Base-by-base conservation (phyloP, 2,329 filamentous ascomycete species). In the Coniochaeta hoffmannii region DNA sequence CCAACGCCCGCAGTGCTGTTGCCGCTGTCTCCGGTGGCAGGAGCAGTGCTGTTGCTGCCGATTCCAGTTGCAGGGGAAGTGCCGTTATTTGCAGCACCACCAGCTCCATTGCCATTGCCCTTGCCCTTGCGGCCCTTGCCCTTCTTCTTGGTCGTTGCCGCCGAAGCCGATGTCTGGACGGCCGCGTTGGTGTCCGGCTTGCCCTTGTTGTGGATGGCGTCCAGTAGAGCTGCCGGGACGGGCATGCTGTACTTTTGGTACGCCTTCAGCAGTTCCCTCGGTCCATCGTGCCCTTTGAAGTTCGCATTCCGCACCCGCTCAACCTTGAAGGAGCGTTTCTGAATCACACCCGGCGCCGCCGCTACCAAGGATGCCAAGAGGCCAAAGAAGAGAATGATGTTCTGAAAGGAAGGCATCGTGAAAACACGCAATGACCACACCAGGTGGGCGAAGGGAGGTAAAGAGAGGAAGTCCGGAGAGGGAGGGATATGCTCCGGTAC, bases 181-280 rank as follows among this genome's bases (percentile, higher is more conserved):
- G 19, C 38, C n/a, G 53, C 60, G 11, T 58, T 57, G 41, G 58
- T 30, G 4, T 60, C 57, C 5, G 57, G 57, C 12, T 59, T 55
- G 31, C 58, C 59, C 49, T 66, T 65, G 9, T 60, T 63, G 41
- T 63, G 66, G 35, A 72, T 58, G 30, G 69, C 68, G 31, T 71
- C 73, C 53, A 75, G 64, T 53, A 79, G 66, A 8, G 69, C 71
- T 2, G 72, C 62, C 2, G 76, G 71, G 49, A 80, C 70, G 35
- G 72, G 70, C 70, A 86, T 78, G 59, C 80, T 78, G 68, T 80
- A 90, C 68, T 92, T 92, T 62, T 76, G 71, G 67, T 87, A 86
- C 15, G 86, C 82, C 70, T 82, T 88, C 53, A 79, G 70, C 61
- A 92, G 75, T 53, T 86, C 84, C 55, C 64, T 69, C 0, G 78